Base-by-base conservation (phyloP, 768 basidiomycete species). In the Crassisporium funariophilum region DNA sequence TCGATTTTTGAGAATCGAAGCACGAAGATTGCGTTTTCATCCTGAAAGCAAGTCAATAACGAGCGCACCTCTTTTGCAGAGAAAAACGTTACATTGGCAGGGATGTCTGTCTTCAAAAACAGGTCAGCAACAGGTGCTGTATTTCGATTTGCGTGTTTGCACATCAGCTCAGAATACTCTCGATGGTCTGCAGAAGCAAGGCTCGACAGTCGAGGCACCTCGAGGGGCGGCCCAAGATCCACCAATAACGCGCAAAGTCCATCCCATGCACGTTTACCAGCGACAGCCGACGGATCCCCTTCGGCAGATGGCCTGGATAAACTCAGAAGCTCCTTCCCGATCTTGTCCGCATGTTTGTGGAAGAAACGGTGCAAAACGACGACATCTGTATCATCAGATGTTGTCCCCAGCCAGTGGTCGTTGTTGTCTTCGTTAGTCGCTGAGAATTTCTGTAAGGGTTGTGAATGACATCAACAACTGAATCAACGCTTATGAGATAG, bases 351-450 rank as follows among this genome's bases (percentile, higher is more conserved):
- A 55, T 92, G 86, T 49, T 84, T 88, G 56, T 88, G 81, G 57
- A 91, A 84, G 70, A 89, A 91, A 8, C 91, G 82, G 60, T 92
- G 90, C 9, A 91, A 71, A 10, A 92, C 85, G 27, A 91, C 82
- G 31, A 83, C 79, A 57, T 93, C 90, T 0, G 90, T 89, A 52
- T 92, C 88, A 54, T 92, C 91, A 31, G 86, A 81, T 2, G 84
- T 81, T n/a, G 81, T 83, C 15, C 88, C 75, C 27, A 83, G 64
- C 87, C 87, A 89, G 56, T 87, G 82, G 47, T 88, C 83, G 9
- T 74, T 71, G 40, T 81, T 82, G 23, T 88, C 85, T 12, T 83
- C 79, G 1, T 66, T 45, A 20, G 59, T 44, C 8, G 61, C 51
- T 17, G 68, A 48, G 41, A 64, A 65, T 68, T 73, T 74, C 75